Evolutionary conservation across 116 monocot genomes (phyloP).

Genomic region (Iris pallida): DNA sequence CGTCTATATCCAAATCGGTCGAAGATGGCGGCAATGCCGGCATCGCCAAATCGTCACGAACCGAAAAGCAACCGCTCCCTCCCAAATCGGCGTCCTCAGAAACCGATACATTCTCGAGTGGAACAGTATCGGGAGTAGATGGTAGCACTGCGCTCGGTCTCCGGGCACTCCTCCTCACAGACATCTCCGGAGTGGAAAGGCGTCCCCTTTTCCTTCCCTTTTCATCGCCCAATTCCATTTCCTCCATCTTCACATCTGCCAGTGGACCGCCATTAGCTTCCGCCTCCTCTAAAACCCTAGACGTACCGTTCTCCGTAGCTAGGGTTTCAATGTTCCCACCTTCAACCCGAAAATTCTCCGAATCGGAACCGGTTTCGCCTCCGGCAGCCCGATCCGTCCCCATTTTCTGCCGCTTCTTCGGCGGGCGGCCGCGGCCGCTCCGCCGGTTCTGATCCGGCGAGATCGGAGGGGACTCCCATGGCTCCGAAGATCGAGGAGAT

Average conservation of each 20-base stretch:
- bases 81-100: neutral
- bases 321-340: slow-evolving; percentile 1
- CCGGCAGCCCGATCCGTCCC: neutral
- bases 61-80: slow-evolving; percentile 2
- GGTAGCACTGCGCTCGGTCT: slow-evolving; percentile 19
- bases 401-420: slow-evolving; percentile 26
- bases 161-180: slow-evolving; percentile 76
- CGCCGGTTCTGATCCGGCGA: neutral
- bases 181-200: slow-evolving; percentile 19
- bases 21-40: slow-evolving; percentile 70
- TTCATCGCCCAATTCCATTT: slow-evolving; percentile 5
- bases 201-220: slow-evolving; percentile 36
- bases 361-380: neutral
- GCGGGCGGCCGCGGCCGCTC: slow-evolving; percentile 9
- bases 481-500: slow-evolving; percentile 30
- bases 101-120: neutral
- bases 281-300: slow-evolving; percentile 1
- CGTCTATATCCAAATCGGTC: slow-evolving; percentile 50
- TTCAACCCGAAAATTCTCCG: neutral
- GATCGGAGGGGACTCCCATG: slow-evolving; percentile 1
- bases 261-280: neutral
- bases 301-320: slow-evolving; percentile 6
- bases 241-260: neutral
- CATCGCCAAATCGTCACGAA: slow-evolving; percentile 16
- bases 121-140: slow-evolving; percentile 10